Conservation (phyloP, 805 yeast species). For the Lachancea mirantina region DNA sequence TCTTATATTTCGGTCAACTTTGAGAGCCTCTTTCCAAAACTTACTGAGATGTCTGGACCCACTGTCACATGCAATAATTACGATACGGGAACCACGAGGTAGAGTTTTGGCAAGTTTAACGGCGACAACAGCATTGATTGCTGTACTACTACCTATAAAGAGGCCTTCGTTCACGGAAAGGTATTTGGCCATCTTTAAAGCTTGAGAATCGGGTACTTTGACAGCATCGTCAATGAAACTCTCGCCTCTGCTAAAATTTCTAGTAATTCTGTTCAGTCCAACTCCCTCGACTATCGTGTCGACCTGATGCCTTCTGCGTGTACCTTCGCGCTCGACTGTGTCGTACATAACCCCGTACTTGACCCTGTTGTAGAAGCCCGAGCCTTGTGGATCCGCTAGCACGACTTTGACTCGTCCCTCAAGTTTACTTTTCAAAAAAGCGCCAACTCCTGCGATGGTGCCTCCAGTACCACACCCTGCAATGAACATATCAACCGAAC, state of each 20-base stretch:
- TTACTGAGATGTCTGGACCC: slow-evolving; percentile 87
- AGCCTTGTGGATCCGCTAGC: slow-evolving; percentile 93
- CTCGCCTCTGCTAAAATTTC: slow-evolving; percentile 71
- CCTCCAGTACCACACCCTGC: slow-evolving; percentile 98
- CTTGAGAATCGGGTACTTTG: slow-evolving; percentile 72
- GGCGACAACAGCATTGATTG: slow-evolving; percentile 90
- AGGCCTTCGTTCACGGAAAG: slow-evolving; percentile 79
- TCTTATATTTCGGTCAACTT: slow-evolving; percentile 27
- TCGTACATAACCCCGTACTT: slow-evolving; percentile 94
- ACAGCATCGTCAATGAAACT: slow-evolving; percentile 66
- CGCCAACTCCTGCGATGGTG: slow-evolving; percentile 87
- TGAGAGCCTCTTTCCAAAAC: slow-evolving; percentile 73
- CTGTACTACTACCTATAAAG: slow-evolving; percentile 90
- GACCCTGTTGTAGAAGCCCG: slow-evolving; percentile 80
- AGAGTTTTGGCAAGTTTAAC: slow-evolving; percentile 44
- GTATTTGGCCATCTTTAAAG: slow-evolving; percentile 81
- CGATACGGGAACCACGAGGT: slow-evolving; percentile 60
- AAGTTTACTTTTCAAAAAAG: slow-evolving; percentile 51
- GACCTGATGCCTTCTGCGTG: slow-evolving; percentile 90
- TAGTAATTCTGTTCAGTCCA: slow-evolving; percentile 81
- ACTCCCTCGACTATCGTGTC: slow-evolving; percentile 93
- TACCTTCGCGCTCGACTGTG: slow-evolving; percentile 81
- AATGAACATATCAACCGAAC: slow-evolving; percentile 64
- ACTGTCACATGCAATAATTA: slow-evolving; percentile 85
- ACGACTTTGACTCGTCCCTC: slow-evolving; percentile 42